Conservation (phyloP, 306 rosid species). For the Cajanus cajan region DNA sequence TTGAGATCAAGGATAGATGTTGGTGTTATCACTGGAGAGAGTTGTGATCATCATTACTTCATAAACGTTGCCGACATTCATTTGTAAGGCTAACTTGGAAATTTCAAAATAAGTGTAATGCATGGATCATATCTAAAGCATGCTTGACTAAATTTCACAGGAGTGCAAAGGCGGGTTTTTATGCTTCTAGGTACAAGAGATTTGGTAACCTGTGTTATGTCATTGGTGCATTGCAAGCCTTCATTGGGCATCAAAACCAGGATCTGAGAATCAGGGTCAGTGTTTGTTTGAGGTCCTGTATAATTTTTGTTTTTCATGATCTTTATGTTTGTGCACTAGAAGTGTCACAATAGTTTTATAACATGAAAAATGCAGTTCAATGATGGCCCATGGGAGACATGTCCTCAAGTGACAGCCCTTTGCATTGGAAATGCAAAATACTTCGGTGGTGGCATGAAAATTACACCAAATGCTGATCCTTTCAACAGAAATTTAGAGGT, state of each 20-base stretch:
- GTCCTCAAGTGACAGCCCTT: constrained; percentile 76
- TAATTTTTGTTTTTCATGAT: not conserved
- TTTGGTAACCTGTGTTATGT: constrained; percentile 89
- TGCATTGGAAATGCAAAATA: constrained; percentile 91
- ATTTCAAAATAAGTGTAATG: constrained; percentile 18
- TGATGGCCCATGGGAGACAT: constrained; percentile 79
- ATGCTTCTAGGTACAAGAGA: constrained; percentile 79
- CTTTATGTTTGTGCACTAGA: constrained; percentile 6
- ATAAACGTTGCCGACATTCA: constrained; percentile 91
- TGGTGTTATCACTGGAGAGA: constrained; percentile 69
- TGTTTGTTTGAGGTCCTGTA: not conserved
- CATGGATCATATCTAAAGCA: constrained; percentile 22
- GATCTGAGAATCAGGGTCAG: constrained; percentile 81
- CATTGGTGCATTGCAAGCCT: constrained; percentile 89
- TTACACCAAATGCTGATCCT: constrained; percentile 82
- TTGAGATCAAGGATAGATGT: constrained; percentile 69
- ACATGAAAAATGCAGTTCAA: constrained; percentile 53
- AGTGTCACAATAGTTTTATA: not conserved
- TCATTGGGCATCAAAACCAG: constrained; percentile 79
- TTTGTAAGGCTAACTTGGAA: constrained; percentile 68
- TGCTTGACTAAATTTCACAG: constrained; percentile 42
- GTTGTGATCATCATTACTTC: constrained; percentile 67
- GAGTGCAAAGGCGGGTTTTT: constrained; percentile 95
- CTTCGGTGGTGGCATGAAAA: constrained; percentile 98
- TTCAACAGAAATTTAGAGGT: constrained; percentile 74